Conservation (phyloP, 805 yeast species). For the Saturnispora sekii region DNA sequence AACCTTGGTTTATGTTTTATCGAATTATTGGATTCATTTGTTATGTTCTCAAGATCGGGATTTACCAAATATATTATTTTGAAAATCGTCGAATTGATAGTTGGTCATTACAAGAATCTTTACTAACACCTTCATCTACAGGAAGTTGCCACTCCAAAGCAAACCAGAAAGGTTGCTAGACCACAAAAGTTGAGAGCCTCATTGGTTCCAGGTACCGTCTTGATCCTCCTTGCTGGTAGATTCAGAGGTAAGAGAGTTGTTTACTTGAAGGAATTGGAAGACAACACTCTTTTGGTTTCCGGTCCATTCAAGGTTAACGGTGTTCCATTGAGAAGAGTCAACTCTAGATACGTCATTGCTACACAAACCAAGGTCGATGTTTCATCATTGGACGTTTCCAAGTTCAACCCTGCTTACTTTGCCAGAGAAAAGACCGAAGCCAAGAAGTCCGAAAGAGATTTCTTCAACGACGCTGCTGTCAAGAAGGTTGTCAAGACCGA, state of each 20-base stretch:
- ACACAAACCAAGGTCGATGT: constrained; percentile 89
- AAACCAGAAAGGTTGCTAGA: constrained; percentile 81
- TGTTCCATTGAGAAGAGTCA: constrained; percentile 98
- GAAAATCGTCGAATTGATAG: too few species aligned
- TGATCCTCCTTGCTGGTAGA: constrained; percentile 96
- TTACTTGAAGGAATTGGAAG: constrained; percentile 92
- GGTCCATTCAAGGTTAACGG: constrained; percentile 99
- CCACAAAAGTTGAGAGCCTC: constrained; percentile 95
- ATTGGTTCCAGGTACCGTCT: constrained; percentile 95
- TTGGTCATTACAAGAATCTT: neutral
- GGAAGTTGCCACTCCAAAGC: constrained; percentile 80
- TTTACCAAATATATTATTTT: too few species aligned
- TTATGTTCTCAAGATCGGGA: too few species aligned
- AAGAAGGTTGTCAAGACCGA: constrained; percentile 86
- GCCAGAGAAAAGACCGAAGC: constrained; percentile 88
- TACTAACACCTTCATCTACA: constrained; percentile 8
- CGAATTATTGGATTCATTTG: too few species aligned
- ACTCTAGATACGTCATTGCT: constrained; percentile 97
- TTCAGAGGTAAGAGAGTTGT: constrained; percentile 99
- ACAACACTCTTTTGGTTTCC: constrained; percentile 92
- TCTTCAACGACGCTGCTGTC: constrained; percentile 68
- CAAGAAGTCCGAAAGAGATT: constrained; percentile 84
- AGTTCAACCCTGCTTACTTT: constrained; percentile 90
- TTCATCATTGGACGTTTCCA: constrained; percentile 72
- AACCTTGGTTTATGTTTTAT: neutral